phyloP scores from a whole-genome alignment of 2,329 filamentous ascomycete genomes.

The Laburnicola sp. region DNA sequence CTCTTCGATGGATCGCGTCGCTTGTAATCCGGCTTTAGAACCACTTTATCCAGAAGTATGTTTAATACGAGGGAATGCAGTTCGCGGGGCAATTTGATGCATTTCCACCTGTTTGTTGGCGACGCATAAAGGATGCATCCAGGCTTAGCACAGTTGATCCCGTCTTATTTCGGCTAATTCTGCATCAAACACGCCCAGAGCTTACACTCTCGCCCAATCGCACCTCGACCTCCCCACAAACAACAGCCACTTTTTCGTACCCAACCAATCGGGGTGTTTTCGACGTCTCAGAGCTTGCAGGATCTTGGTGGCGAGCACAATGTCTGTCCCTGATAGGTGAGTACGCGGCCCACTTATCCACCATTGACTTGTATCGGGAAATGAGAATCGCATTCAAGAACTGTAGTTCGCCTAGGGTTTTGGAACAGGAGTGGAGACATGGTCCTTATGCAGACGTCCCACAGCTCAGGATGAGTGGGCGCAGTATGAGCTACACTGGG shows the following conservation, averaged over 20 bases:
- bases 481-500: background rate
- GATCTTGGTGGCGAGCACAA: background rate
- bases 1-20: too few species aligned
- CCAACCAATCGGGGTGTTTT: background rate
- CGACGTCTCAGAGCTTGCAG: background rate
- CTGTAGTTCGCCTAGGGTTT: background rate
- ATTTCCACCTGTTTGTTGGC: background rate
- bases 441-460: conserved; percentile 1
- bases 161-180: conserved; percentile 12
- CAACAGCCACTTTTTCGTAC: background rate
- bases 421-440: background rate
- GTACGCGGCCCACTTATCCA: background rate
- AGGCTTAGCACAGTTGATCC: conserved; percentile 3
- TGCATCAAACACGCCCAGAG: background rate
- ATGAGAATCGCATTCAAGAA: background rate
- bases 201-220: background rate
- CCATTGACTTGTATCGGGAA: background rate
- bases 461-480: conserved; percentile 1
- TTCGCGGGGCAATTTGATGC: background rate
- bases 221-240: background rate
- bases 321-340: background rate
- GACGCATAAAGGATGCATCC: background rate
- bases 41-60: too few species aligned
- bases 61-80: background rate
- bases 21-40: too few species aligned